Evolutionary conservation across 495 filamentous ascomycete genomes (phyloP), one percentile per base, ranked within the genome.

Genomic region (Annulohypoxylon stygium): DNA sequence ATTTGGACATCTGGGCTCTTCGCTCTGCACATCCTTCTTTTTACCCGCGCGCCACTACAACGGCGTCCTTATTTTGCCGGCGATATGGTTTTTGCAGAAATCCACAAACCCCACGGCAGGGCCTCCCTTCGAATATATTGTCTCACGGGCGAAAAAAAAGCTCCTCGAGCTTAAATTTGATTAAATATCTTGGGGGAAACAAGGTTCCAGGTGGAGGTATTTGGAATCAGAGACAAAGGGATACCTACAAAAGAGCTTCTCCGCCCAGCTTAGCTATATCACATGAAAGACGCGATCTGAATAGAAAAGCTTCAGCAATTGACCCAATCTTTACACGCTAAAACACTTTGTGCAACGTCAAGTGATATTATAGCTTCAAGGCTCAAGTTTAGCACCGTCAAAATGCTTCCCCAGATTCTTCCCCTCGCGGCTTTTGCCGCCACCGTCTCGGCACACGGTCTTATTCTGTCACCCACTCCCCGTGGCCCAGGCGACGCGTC

Each of bases 401-500:
- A 65, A 57, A 79, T 79, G 78, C 63, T 72, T 64, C 45, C 76
- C 4, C 64, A 68, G 65, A 55, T 81, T 37, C 18, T 79, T 64
- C 25, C 78, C 69, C 75, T 90, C 47, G 83, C 85, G 60, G 79
- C 82, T 73, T 76, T 90, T n/a, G 76, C 84, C 70, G 75, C 85
- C 69, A 80, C 87, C 67, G 88, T 82, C 71, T 81, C 86, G 26
- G 86, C 83, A 65, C 91, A 93, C 82, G 91, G 90, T 64, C 87
- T 89, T 71, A 86, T 93, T 72, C 81, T 82, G 53, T 81, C 78
- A 57, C 91, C 91, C 0, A 79, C 82, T 0, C 82, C 88, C 55
- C 90, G 91, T 68, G 80, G 83, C 64, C 89, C 90, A 5, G 91
- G 91, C 34, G 59, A 82, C 34, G 88, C 89, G 54, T 90, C 90